A percentile compares a stretch with the other conserved stretches of the same genome.
These are phyloP conservation scores for Quercus berberidifolia DNA, from an alignment of 306 rosid species.

Conservation along the genomic window DNA sequence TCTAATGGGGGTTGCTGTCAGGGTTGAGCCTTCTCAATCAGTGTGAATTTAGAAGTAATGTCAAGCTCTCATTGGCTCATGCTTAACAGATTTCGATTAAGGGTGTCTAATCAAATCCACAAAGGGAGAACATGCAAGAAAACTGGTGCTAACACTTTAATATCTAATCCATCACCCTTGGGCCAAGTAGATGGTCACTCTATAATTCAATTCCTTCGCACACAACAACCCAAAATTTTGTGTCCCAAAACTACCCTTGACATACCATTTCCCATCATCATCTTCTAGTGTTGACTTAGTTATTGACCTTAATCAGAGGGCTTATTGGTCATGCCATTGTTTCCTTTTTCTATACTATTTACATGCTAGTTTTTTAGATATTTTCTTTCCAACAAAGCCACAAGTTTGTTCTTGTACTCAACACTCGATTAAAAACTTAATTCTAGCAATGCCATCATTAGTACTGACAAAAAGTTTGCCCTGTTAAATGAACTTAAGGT, in stretches of 20 bases:
- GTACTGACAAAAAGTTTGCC: no score
- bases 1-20: conserved; percentile 29
- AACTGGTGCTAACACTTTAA: conserved; percentile 23
- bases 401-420: no score
- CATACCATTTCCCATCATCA: conserved; percentile 8
- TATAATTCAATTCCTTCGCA: conserved; percentile 11
- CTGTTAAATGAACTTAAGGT: no score
- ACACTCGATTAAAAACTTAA: no score
- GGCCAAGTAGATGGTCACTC: conserved; percentile 16
- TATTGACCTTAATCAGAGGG: no score
- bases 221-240: conserved; percentile 14
- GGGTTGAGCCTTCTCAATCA: conserved; percentile 37
- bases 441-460: no score
- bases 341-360: no score
- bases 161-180: conserved; percentile 30
- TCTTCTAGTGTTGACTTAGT: conserved; percentile 9
- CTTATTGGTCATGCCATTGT: no score
- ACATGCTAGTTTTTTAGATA: no score
- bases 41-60: conserved; percentile 26
- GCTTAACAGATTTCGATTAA: conserved; percentile 36
- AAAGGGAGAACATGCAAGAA: conserved; percentile 13
- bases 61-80: conserved; percentile 13
- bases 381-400: no score
- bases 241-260: conserved; percentile 14
- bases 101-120: conserved; percentile 45